Evolutionary conservation across 2,329 filamentous ascomycete species (phyloP).

Genomic region (Exserohilum turcica): DNA sequence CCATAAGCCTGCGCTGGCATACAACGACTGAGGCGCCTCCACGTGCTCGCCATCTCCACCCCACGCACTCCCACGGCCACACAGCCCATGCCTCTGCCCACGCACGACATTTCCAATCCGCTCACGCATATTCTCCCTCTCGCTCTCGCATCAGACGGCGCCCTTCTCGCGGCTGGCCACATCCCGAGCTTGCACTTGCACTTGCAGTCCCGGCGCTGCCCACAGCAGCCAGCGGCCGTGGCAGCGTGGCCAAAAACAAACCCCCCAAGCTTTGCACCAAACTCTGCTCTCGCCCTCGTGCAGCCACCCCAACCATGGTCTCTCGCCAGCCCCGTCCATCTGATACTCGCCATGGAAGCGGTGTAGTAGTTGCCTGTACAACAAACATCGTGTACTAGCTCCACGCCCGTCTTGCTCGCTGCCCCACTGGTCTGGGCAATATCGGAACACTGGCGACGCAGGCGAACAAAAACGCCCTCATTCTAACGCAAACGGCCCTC

Average conservation of each 20-base stretch:
- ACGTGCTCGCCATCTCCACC: constrained; percentile 1
- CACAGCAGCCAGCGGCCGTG: too few species aligned
- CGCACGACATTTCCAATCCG: too few species aligned
- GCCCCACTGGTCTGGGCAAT: not conserved
- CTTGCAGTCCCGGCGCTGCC: not conserved
- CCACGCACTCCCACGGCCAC: not conserved
- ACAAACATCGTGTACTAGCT: constrained; percentile 1
- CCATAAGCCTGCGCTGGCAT: not conserved
- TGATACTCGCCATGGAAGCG: not conserved
- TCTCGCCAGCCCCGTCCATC: not conserved
- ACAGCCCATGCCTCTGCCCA: not conserved
- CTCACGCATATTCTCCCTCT: not conserved
- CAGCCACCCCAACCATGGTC: not conserved
- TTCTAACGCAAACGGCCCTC: too few species aligned
- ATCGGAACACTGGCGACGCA: not conserved
- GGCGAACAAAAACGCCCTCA: too few species aligned
- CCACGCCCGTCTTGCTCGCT: not conserved
- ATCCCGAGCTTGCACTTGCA: not conserved
- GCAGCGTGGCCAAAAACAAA: not conserved
- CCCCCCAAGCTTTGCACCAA: not conserved
- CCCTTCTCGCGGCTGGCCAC: not conserved
- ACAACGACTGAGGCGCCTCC: constrained; percentile 5
- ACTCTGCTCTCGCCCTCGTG: not conserved
- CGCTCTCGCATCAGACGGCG: not conserved
- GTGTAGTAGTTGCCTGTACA: not conserved